Conservation (phyloP, 495 filamentous ascomycete genomes). For the Hypomontagnella submonticulosa region DNA sequence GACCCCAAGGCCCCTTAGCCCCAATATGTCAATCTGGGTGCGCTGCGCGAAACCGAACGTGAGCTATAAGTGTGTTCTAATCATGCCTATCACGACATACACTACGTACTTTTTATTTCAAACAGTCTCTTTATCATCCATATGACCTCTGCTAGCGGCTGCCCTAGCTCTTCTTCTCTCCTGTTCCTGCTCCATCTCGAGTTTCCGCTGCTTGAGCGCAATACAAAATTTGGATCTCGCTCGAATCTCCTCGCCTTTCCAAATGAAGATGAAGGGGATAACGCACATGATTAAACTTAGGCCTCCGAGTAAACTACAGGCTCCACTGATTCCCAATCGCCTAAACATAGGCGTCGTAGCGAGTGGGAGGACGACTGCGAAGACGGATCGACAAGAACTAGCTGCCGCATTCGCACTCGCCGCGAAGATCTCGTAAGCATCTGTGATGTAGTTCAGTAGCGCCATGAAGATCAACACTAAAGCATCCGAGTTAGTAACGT, state of each 20-base stretch:
- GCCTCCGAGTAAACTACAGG: conserved; percentile 53
- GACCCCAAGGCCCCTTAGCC: too few species aligned
- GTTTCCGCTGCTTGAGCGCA: conserved; percentile 49
- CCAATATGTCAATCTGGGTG: too few species aligned
- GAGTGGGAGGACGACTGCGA: conserved; percentile 70
- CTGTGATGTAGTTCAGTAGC: conserved; percentile 76
- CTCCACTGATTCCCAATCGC: conserved; percentile 50
- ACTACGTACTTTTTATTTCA: background rate
- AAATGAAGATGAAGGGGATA: conserved; percentile 56
- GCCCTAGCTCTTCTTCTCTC: conserved; percentile 17
- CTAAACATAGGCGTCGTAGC: conserved; percentile 55
- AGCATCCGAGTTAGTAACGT: too few species aligned
- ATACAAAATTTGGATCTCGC: conserved; percentile 52
- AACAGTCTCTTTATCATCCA: conserved; percentile 30
- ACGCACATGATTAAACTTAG: conserved; percentile 52
- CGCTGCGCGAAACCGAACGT: background rate
- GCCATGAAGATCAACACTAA: conserved; percentile 68
- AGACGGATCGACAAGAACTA: conserved; percentile 66
- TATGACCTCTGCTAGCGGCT: background rate
- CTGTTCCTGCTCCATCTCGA: conserved; percentile 52
- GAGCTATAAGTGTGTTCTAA: background rate
- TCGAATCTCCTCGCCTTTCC: conserved; percentile 54
- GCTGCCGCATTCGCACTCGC: conserved; percentile 76
- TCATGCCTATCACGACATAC: background rate
- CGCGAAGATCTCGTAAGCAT: conserved; percentile 79